Base-by-base conservation (phyloP, 306 rosid genomes). In the Clitoria ternatea region DNA sequence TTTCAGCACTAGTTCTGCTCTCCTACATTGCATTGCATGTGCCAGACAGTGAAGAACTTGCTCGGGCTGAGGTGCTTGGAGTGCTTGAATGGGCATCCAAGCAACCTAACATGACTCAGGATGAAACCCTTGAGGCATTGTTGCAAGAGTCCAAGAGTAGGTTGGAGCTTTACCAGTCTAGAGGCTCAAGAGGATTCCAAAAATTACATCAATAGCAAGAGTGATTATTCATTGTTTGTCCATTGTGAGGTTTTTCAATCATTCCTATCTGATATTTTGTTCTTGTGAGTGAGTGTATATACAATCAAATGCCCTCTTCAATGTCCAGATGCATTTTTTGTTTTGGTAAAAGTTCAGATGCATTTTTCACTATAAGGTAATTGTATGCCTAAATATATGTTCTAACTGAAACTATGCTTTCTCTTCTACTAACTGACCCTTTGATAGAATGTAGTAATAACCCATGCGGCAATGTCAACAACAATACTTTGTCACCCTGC, bases 1-100 rank as follows among this genome's bases (percentile, higher is more conserved):
- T 30, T 72, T 73, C 88, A 2, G 94, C 91, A 1, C 15, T 86
- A 29, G 69, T 63, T 40, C 82, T 90, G 37, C 80, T 90, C 33
- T 82, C 87, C 75, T 88, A 86, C 76, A 86, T 88, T 70, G 88
- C 97, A 11, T 42, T 84, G 66, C 85, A 86, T 60, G 91, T 90
- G 56, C 97, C 97, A 12, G 97, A 90, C 44, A 90, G 92, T 8
- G 90, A 90, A 70, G 90, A 86, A 71, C 88, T 90, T 33, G 97
- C 97, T 6, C 70, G 55, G 74, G 90, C 86, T 2, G 88, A 88
- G 85, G 88, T 82, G 27, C 87, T 86, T 39, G 69, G 86, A 0
- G 86, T 84, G 69, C 85, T 90, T 8, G 92, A 86, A 66, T 86
- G 97, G 95, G 95, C 95, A 12, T 83, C 92, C 44, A 90, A 90